Evolutionary conservation across 371 early-diverging fungal species (phyloP).

Genomic region (Mucor irregularis): DNA sequence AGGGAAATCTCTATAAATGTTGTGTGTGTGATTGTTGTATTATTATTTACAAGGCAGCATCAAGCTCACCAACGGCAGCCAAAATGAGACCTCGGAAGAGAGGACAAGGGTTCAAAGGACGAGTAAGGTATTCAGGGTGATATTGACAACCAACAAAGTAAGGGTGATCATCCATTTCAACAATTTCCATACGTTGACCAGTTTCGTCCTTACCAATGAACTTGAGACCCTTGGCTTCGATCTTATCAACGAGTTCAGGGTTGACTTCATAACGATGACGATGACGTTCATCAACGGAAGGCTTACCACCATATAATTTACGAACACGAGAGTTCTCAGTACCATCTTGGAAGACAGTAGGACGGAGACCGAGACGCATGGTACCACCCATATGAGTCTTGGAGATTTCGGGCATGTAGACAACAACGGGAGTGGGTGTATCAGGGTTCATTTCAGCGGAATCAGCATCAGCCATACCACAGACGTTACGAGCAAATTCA

Average conservation of each 20-base stretch:
- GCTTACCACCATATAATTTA: slow-evolving; percentile 71
- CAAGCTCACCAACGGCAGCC: slow-evolving; percentile 68
- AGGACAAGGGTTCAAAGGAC: slow-evolving; percentile 92
- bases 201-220: slow-evolving; percentile 96
- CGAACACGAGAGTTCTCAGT: slow-evolving; percentile 59
- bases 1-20: neutral
- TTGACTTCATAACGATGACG: slow-evolving; percentile 99
- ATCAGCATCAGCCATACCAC: slow-evolving; percentile 82
- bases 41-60: slow-evolving; percentile 23
- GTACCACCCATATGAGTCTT: slow-evolving; percentile 96
- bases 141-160: slow-evolving; percentile 98
- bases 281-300: slow-evolving; percentile 89
- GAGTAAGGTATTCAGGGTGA: slow-evolving; percentile 99
- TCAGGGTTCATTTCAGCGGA: slow-evolving; percentile 87
- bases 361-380: slow-evolving; percentile 93
- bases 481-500: slow-evolving; percentile 97
- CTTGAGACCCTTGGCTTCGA: slow-evolving; percentile 86
- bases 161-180: slow-evolving; percentile 92
- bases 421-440: slow-evolving; percentile 76
- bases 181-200: slow-evolving; percentile 96
- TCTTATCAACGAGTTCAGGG: slow-evolving; percentile 70
- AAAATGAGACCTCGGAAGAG: slow-evolving; percentile 93
- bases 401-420: slow-evolving; percentile 96
- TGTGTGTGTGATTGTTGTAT: neutral
- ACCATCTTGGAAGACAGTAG: slow-evolving; percentile 80